Evolutionary conservation across 495 filamentous ascomycete species (phyloP).

Genomic region (Penicillium daleae): DNA sequence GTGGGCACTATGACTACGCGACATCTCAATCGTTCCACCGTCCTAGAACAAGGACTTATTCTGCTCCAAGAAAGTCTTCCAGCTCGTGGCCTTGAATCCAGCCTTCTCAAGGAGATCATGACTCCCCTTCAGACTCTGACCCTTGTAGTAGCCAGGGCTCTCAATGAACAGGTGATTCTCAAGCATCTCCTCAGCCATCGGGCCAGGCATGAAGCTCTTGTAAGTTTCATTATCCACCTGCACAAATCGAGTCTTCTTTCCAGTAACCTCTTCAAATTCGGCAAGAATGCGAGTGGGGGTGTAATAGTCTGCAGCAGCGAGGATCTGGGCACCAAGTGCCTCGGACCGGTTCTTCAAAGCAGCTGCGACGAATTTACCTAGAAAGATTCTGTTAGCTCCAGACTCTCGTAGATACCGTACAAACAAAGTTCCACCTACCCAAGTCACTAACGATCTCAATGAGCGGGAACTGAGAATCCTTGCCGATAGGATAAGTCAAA

Average conservation of each 20-base stretch:
- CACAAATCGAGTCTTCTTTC: neutral
- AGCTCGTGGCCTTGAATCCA: neutral
- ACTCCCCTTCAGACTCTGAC: neutral
- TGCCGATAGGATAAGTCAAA: neutral
- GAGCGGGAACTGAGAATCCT: neutral
- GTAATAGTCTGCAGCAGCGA: neutral
- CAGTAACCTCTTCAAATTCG: neutral
- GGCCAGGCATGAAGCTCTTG: neutral
- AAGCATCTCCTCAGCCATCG: neutral
- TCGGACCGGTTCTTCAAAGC: neutral
- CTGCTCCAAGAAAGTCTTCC: neutral
- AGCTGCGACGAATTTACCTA: neutral
- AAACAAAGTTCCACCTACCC: neutral
- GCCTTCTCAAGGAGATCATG: neutral
- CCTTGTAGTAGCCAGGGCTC: neutral
- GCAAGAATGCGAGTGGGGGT: neutral
- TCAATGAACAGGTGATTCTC: neutral
- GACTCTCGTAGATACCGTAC: neutral
- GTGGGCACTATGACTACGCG: neutral
- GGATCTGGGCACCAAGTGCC: neutral
- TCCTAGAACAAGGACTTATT: neutral
- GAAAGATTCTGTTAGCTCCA: neutral
- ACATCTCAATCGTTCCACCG: neutral
- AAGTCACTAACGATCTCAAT: neutral
- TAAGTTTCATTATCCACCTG: neutral